phyloP scores from a whole-genome alignment of 2,329 filamentous ascomycete genomes.

The Arachnopeziza araneosa region DNA sequence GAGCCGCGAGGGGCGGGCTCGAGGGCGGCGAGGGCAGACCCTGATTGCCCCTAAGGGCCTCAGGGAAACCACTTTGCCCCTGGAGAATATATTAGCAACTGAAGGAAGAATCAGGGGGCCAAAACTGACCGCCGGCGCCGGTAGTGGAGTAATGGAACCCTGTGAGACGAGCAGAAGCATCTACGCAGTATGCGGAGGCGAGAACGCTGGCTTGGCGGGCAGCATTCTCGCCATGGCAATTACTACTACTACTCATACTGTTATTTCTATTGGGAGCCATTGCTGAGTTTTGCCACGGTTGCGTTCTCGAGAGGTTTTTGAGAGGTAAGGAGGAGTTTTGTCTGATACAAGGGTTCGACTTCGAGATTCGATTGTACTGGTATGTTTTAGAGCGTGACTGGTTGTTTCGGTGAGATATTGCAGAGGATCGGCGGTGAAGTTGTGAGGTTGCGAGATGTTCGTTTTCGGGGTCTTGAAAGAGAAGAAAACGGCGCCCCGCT shows the following conservation, averaged over 20 bases:
- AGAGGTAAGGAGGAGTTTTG: neutral
- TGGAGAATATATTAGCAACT: constrained; percentile 31
- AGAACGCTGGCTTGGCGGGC: constrained; percentile 30
- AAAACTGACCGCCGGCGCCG: constrained; percentile 64
- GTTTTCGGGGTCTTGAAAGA: neutral
- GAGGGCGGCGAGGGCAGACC: constrained; percentile 77
- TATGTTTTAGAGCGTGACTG: neutral
- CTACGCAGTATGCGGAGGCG: constrained; percentile 87
- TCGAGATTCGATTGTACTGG: neutral
- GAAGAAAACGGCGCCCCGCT: neutral
- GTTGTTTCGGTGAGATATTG: neutral
- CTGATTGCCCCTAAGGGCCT: constrained; percentile 66
- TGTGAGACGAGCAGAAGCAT: constrained; percentile 64
- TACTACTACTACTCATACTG: neutral
- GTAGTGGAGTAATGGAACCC: constrained; percentile 96
- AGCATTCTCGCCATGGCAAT: neutral
- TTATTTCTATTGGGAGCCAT: neutral
- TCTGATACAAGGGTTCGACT: neutral
- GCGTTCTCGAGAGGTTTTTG: neutral
- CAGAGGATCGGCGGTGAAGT: neutral
- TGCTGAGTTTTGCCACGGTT: neutral
- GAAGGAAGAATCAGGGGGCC: neutral
- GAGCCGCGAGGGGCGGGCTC: constrained; percentile 84
- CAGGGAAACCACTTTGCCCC: constrained; percentile 93
- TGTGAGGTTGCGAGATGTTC: neutral